A percentile compares a stretch with the other conserved stretches of the same genome.
These are phyloP conservation scores for Saturnispora galanensis DNA, from an alignment of 805 yeast genomes.

Conservation along the genomic window DNA sequence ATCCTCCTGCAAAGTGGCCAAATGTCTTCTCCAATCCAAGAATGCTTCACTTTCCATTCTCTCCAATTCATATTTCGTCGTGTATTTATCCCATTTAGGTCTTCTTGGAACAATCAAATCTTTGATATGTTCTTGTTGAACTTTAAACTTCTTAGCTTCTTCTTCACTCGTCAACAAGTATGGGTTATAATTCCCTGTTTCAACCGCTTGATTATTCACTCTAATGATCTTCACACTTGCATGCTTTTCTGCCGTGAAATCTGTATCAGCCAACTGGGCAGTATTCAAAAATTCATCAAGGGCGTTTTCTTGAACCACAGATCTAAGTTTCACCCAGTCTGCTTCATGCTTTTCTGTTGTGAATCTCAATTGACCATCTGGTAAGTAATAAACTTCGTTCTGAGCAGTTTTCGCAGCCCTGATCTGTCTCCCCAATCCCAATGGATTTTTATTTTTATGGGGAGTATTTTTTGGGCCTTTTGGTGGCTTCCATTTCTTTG, in stretches of 20 bases:
- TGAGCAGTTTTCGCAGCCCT: constrained; percentile 63
- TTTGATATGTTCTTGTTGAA: constrained; percentile 58
- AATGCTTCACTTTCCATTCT: constrained; percentile 84
- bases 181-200: constrained; percentile 40
- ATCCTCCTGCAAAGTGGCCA: constrained; percentile 76
- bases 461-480: constrained; percentile 88
- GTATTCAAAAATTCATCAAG: constrained; percentile 90
- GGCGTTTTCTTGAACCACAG: constrained; percentile 91
- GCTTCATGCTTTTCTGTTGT: constrained; percentile 81
- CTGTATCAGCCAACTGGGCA: constrained; percentile 93
- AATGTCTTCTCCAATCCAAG: constrained; percentile 85
- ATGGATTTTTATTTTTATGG: constrained; percentile 70
- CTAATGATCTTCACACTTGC: constrained; percentile 77
- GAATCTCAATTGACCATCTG: constrained; percentile 84
- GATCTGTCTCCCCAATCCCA: constrained; percentile 80
- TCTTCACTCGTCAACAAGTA: constrained; percentile 59
- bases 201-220: constrained; percentile 66
- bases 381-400: constrained; percentile 59
- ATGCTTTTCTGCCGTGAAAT: constrained; percentile 85
- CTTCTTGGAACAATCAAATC: constrained; percentile 83
- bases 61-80: constrained; percentile 69
- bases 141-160: constrained; percentile 45
- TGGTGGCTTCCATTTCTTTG: constrained; percentile 78
- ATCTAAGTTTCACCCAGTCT: constrained; percentile 80
- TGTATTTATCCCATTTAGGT: constrained; percentile 72